Conservation (phyloP, 495 filamentous ascomycete species). For the Aspergillus conjunctus region DNA sequence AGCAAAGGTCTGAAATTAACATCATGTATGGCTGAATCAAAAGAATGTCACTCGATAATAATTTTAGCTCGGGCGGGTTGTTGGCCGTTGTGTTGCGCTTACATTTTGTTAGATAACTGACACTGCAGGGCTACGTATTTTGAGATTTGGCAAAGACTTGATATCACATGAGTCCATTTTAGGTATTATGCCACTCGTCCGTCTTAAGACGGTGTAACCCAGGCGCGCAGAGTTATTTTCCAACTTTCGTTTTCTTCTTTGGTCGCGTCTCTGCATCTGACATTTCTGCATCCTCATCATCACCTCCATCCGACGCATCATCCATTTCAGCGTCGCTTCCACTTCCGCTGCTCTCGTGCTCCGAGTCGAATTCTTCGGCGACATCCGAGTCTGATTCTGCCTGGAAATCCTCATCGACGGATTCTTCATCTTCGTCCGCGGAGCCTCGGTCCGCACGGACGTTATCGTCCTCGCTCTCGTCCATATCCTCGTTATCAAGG, state of each 20-base stretch:
- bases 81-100: too few relatives aligned
- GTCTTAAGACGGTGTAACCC: neutral
- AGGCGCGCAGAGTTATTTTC: conserved; percentile 28
- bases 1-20: too few relatives aligned
- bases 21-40: too few relatives aligned
- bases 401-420: conserved; percentile 93
- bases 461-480: conserved; percentile 71
- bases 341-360: conserved; percentile 79
- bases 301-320: conserved; percentile 57
- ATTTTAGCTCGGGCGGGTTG: too few relatives aligned
- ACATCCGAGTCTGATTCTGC: conserved; percentile 90
- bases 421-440: conserved; percentile 94
- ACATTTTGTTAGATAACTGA: too few relatives aligned
- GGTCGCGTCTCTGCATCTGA: conserved; percentile 55
- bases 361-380: conserved; percentile 92
- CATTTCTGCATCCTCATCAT: conserved; percentile 47
- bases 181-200: conserved; percentile 17
- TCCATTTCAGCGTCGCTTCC: conserved; percentile 67
- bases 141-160: neutral
- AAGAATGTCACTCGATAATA: too few relatives aligned
- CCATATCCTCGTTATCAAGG: conserved; percentile 73
- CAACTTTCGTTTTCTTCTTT: conserved; percentile 70
- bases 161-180: conserved; percentile 16
- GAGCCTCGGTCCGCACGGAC: conserved; percentile 77
- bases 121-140: too few relatives aligned